A percentile compares a stretch with the other conserved stretches of the same genome.
phyloP scores from a whole-genome alignment of 768 basidiomycete species.

The Russula vinacea region DNA sequence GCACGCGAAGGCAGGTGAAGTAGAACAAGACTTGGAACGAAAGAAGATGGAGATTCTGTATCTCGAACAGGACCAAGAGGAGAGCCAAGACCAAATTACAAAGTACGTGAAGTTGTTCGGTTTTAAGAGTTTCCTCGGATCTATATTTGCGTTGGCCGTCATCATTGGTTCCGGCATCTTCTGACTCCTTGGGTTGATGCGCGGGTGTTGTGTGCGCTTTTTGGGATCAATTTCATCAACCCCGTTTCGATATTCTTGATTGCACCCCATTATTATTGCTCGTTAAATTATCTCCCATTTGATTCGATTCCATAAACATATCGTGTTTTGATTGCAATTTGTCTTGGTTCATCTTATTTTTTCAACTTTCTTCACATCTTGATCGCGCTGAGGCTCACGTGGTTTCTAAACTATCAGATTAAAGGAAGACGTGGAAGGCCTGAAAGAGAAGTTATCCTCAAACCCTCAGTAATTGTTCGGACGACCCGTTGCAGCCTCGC shows the following conservation, averaged over 20 bases:
- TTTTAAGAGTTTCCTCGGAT: slow-evolving; percentile 44
- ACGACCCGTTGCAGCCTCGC: slow-evolving; percentile 18
- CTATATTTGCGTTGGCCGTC: slow-evolving; percentile 28
- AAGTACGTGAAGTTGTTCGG: slow-evolving; percentile 69
- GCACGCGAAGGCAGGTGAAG: slow-evolving; percentile 47
- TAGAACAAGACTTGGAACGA: slow-evolving; percentile 58
- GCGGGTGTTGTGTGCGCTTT: slow-evolving; percentile 19
- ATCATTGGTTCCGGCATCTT: slow-evolving; percentile 37
- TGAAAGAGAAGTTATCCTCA: slow-evolving; percentile 40
- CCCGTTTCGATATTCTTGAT: not conserved
- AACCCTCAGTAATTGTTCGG: slow-evolving; percentile 16
- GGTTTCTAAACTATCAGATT: slow-evolving; percentile 45
- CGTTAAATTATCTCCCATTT: slow-evolving; percentile 3
- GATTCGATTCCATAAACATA: slow-evolving; percentile 7
- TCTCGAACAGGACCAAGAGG: slow-evolving; percentile 76
- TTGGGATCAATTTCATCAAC: slow-evolving; percentile 21
- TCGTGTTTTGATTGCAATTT: slow-evolving; percentile 31
- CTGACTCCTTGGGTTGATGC: slow-evolving; percentile 32
- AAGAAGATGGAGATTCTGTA: slow-evolving; percentile 82
- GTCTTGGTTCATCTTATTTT: slow-evolving; percentile 3
- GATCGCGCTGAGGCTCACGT: slow-evolving; percentile 24
- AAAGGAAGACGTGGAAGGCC: slow-evolving; percentile 59
- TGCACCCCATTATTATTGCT: slow-evolving; percentile 4
- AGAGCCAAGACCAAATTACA: slow-evolving; percentile 68
- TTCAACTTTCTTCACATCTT: not conserved